phyloP scores from a whole-genome alignment of 2,329 filamentous ascomycete species.

The Talaromyces sp. region DNA sequence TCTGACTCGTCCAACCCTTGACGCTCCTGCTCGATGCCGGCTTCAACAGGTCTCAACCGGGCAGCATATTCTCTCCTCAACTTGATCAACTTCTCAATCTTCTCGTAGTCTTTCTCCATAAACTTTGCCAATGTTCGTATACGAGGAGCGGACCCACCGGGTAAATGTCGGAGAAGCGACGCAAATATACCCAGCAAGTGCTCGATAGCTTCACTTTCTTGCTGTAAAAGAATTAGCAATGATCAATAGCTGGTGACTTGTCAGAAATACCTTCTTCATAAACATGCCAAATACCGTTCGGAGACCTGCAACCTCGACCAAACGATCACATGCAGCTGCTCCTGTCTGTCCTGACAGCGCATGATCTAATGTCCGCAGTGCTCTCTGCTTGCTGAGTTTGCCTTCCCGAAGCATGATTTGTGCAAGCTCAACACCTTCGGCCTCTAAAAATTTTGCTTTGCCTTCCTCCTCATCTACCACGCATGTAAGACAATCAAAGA shows the following conservation, averaged over 20 bases:
- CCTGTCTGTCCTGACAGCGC: conserved; percentile 63
- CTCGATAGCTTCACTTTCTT: conserved; percentile 66
- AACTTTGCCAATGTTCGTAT: conserved; percentile 91
- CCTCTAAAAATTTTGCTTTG: conserved; percentile 79
- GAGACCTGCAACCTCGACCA: conserved; percentile 81
- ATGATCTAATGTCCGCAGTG: conserved; percentile 81
- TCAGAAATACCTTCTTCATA: conserved; percentile 64
- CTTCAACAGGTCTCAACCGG: conserved; percentile 62
- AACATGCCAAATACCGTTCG: conserved; percentile 84
- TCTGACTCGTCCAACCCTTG: conserved; percentile 57
- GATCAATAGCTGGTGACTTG: neutral
- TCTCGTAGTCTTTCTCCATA: conserved; percentile 89
- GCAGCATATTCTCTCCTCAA: conserved; percentile 70
- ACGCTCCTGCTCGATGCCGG: conserved; percentile 60
- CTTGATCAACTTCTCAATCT: conserved; percentile 69
- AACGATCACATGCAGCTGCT: conserved; percentile 65
- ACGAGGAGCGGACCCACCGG: conserved; percentile 71
- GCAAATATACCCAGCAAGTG: conserved; percentile 84
- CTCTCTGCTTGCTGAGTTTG: conserved; percentile 74
- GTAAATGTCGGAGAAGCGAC: conserved; percentile 74
- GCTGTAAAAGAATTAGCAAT: conserved; percentile 40
- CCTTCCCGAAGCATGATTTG: conserved; percentile 90
- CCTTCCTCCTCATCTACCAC: conserved; percentile 72
- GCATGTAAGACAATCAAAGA: conserved; percentile 84
- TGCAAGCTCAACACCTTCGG: conserved; percentile 86